Evolutionary conservation across 441 rosid species (phyloP).

Genomic region (Mallotus japonicus): DNA sequence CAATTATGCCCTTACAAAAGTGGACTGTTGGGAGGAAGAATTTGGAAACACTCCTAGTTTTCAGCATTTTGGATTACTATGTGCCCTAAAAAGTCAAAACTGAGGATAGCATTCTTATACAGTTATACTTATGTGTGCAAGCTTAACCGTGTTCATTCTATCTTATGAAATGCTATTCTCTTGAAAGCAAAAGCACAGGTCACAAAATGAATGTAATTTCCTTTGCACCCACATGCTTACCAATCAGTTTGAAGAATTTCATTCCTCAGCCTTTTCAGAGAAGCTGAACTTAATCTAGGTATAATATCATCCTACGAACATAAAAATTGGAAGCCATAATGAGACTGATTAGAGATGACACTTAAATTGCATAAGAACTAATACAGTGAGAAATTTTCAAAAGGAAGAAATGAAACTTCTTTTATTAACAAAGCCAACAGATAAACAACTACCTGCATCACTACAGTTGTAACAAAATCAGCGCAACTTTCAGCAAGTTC

Average conservation of each 20-base stretch:
- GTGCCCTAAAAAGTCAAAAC: background rate
- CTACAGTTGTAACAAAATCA: conserved; percentile 66
- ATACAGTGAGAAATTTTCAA: background rate
- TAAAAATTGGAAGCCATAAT: conserved; percentile 3
- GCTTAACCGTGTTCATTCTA: too few species aligned
- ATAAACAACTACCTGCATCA: conserved; percentile 71
- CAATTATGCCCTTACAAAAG: background rate
- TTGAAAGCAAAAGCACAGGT: background rate
- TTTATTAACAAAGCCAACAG: background rate
- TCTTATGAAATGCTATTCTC: too few species aligned
- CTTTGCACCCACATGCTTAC: conserved; percentile 15
- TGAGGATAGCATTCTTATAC: background rate
- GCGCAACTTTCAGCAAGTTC: conserved; percentile 82
- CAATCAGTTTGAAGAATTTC: conserved; percentile 90
- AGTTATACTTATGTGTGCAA: too few species aligned
- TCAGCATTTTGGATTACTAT: background rate
- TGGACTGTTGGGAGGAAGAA: background rate
- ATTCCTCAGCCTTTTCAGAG: conserved; percentile 70
- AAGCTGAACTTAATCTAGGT: conserved; percentile 77
- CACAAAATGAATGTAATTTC: background rate
- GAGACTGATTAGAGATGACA: background rate
- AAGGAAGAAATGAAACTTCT: background rate
- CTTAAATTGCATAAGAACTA: background rate
- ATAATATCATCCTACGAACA: conserved; percentile 73
- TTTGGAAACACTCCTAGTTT: background rate